Conservation (phyloP, 2,329 filamentous ascomycete genomes). For the Cladophialophora bantiana region DNA sequence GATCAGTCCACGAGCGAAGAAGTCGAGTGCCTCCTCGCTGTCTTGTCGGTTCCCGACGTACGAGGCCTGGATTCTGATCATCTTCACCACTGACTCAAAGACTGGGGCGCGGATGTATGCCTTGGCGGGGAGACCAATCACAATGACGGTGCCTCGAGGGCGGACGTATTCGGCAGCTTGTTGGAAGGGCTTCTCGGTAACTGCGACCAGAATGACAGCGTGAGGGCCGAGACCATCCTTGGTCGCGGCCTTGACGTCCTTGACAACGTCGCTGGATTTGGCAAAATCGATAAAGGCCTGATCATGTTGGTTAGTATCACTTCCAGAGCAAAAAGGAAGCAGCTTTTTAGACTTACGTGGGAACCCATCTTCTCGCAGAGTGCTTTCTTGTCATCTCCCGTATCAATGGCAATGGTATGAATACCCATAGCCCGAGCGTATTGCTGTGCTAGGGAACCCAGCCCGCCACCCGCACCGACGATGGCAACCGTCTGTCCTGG, state of each 20-base stretch:
- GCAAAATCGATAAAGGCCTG: conserved; percentile 79
- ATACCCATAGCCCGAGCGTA: conserved; percentile 93
- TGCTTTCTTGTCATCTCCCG: conserved; percentile 78
- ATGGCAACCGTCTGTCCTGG: conserved; percentile 82
- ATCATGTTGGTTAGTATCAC: conserved; percentile 25
- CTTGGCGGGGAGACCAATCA: conserved; percentile 84
- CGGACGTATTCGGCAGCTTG: conserved; percentile 90
- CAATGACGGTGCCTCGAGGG: conserved; percentile 80
- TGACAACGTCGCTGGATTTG: conserved; percentile 76
- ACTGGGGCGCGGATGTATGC: conserved; percentile 84
- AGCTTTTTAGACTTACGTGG: conserved; percentile 44
- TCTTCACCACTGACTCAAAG: conserved; percentile 85
- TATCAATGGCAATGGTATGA: conserved; percentile 79
- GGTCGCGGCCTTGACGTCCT: conserved; percentile 82
- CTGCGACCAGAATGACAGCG: conserved; percentile 85
- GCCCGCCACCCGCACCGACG: conserved; percentile 83
- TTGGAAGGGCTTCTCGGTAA: conserved; percentile 91
- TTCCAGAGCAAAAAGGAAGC: background rate
- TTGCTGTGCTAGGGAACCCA: conserved; percentile 80
- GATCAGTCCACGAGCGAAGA: conserved; percentile 83
- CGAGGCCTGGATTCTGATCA: conserved; percentile 90
- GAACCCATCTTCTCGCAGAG: conserved; percentile 74
- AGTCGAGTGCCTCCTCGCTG: conserved; percentile 86
- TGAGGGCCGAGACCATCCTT: conserved; percentile 83
- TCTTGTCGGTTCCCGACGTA: conserved; percentile 95